Evolutionary conservation across 2,329 filamentous ascomycete species (phyloP).

Genomic region (Fusarium concolor): DNA sequence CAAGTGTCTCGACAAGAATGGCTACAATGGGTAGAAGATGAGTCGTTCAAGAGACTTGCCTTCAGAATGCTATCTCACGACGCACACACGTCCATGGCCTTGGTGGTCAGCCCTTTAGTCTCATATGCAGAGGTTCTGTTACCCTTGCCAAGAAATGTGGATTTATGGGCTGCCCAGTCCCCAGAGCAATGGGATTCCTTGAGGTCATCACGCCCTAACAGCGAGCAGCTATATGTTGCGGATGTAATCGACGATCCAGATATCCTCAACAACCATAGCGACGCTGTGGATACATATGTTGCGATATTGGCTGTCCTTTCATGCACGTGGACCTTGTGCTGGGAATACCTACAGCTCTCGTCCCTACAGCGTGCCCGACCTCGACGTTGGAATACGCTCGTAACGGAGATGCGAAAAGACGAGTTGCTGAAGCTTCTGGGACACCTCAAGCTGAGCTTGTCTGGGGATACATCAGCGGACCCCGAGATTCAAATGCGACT

Average conservation of each 20-base stretch:
- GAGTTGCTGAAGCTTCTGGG: constrained; percentile 45
- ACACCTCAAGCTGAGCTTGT: constrained; percentile 30
- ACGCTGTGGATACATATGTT: constrained; percentile 12
- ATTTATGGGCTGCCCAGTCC: constrained; percentile 44
- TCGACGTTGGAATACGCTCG: constrained; percentile 45
- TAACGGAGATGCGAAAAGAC: constrained; percentile 45
- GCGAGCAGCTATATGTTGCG: constrained; percentile 1
- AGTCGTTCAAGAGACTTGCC: constrained; percentile 49
- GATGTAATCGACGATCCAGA: constrained; percentile 35
- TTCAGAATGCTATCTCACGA: constrained; percentile 48
- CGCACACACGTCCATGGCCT: constrained; percentile 45
- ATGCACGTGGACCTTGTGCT: constrained; percentile 45
- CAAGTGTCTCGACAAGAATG: constrained; percentile 39
- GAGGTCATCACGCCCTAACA: not conserved
- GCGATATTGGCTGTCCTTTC: constrained; percentile 36
- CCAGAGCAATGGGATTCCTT: constrained; percentile 44
- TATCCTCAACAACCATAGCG: constrained; percentile 33
- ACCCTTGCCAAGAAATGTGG: constrained; percentile 37
- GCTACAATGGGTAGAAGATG: constrained; percentile 46
- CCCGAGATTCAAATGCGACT: constrained; percentile 48
- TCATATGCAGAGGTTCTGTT: constrained; percentile 50
- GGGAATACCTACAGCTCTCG: constrained; percentile 48
- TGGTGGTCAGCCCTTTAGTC: constrained; percentile 47
- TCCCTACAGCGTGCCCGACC: constrained; percentile 41
- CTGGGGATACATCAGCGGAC: not conserved